Base-by-base conservation (phyloP, 345 rosid species). In the Erucastrum elatum region DNA sequence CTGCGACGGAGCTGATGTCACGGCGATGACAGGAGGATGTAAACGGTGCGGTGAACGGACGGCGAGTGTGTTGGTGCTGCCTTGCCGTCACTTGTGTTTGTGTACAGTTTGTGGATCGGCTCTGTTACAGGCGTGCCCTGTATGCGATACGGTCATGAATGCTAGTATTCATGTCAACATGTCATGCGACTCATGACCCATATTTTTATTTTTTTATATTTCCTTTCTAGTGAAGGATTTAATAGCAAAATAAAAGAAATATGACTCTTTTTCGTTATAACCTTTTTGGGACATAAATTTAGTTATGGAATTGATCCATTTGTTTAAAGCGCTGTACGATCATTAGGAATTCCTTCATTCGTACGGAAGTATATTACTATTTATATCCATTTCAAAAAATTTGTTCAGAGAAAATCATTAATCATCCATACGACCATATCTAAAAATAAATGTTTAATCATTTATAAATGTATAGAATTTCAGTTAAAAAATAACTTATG, bases 31-130 rank as follows among this genome's bases (percentile, higher is more conserved):
- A 7, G 81, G 75, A 0, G 82, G 71, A 0, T 91, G 94, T 82
- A 72, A 75, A 76, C 81, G 77, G 80, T 93, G 98, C 75, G 88
- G 94, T 75, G 86, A 84, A 69, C 76, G 69, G 72, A 92, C 85
- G 41, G 77, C 93, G 25, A 82, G 90, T 63, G 98, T 93, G 74
- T 55, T 93, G 92, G 75, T 93, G 81, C 71, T 93, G 78, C 97
- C 98, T 58, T 93, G 98, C 78, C 83, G 95, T 77, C 98, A 93
- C 80, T 86, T 93, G 51, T 89, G 98, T 87, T 80, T 93, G 39
- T 91, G 97, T 81, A 65, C 94, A 58, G 75, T 83, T 27, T 87
- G 97, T 78, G 91, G 93, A 72, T 89, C 89, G 84, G 80, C 71
- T 66, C 51, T 84, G 64, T 78, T 77, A 34, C 85, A 83, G 15